Percentiles rank a stretch among this genome's conserved stretches.
Conservation (phyloP, 139 green algal genomes). For the Axilococcus clingmanii region DNA sequence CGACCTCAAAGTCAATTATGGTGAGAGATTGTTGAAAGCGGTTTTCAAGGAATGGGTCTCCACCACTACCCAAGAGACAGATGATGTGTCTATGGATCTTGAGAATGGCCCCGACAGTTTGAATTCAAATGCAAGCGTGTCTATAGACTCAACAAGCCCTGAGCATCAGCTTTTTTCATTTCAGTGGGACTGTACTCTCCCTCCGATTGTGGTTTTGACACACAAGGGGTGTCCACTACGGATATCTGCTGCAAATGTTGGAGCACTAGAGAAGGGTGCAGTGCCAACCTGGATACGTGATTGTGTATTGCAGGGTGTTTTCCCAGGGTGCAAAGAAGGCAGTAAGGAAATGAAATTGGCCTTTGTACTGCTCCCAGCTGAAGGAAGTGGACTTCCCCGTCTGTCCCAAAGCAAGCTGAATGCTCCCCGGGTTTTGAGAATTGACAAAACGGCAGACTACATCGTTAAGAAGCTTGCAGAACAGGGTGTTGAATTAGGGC, state of each 20-base stretch:
- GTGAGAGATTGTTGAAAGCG: constrained; percentile 47
- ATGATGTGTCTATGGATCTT: constrained; percentile 6
- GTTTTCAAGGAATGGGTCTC: constrained; percentile 40
- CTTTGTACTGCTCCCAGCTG: constrained; percentile 60
- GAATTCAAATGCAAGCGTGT: not conserved
- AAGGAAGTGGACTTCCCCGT: constrained; percentile 44
- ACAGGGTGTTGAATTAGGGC: constrained; percentile 4
- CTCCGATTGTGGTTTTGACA: constrained; percentile 7
- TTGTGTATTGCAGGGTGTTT: constrained; percentile 42
- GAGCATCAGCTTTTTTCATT: constrained; percentile 1
- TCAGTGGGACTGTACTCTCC: not conserved
- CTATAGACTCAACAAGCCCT: not conserved
- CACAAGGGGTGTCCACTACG: constrained; percentile 19
- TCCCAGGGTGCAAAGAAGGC: too few relatives aligned
- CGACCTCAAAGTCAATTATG: constrained; percentile 50
- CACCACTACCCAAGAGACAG: not conserved
- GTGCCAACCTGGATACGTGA: constrained; percentile 67
- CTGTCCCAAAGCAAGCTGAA: constrained; percentile 72
- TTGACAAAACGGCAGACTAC: constrained; percentile 54
- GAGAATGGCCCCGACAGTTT: constrained; percentile 5
- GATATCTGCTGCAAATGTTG: constrained; percentile 13
- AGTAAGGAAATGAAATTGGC: constrained; percentile 61
- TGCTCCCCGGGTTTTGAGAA: constrained; percentile 71
- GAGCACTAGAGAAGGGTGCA: constrained; percentile 30
- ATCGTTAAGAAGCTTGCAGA: constrained; percentile 15